Base-by-base conservation (phyloP, 116 monocot genomes). In the Cymodocea nodosa region DNA sequence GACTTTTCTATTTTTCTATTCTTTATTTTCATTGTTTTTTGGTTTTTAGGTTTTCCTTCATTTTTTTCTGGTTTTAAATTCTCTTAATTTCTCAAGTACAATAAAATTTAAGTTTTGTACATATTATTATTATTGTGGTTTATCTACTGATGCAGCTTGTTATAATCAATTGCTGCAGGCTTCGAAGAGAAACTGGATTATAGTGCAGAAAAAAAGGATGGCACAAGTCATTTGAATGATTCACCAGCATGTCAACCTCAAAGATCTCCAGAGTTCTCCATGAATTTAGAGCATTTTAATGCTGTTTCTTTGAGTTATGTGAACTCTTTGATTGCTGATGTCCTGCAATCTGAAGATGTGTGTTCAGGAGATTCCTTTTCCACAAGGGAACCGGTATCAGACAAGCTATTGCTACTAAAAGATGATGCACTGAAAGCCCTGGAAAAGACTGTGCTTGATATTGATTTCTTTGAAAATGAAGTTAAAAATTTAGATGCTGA, bases 401-500 rank as follows among this genome's bases (percentile, higher is more conserved):
- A 70, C 39, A 89, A 88, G 65, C 67, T 98, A 52, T 15, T 73
- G 18, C 37, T 73, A 35, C 68, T 98, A 23, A 98, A 98, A 71
- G 65, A 50, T 36, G 73, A 77, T 60, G 77, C 92, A 56, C 74
- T 80, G 40, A 84, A 85, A 65, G 82, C 77, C 68, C 50, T 98
- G 62, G 87, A 90, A 68, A 92, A 80, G 75, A 98, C 89, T 23
- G 98, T 92, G 64, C 71, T 39, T 78, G 98, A 92, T 68, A 89
- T 98, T 81, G 98, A 98, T 65, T 79, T 69, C 22, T 72, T 83
- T 37, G 98, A 98, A 69, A 84, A 72, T 66, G 82, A 86, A 73
- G 71, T 98, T 9, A 98, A 81, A 61, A 65, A 75, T 37, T 49
- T 90, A 10, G 23, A 63, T 51, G n/a, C 13, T 35, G 44, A 60